Base-by-base conservation (phyloP, 1,284 basidiomycete species). In the Trichosporon sp. region DNA sequence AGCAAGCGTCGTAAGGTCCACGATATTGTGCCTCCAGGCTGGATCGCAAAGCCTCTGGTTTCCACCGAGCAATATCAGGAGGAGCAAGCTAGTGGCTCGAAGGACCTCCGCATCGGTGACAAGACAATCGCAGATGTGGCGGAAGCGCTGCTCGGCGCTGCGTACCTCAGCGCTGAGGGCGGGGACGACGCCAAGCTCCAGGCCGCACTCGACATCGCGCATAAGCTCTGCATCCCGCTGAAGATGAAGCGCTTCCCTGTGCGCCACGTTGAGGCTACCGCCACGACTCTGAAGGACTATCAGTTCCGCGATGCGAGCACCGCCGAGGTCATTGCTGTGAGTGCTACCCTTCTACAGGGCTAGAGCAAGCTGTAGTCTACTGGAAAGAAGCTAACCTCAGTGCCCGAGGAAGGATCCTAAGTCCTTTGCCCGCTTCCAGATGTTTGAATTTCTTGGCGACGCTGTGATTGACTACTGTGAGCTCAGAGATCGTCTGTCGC, bases 61-160 rank as follows among this genome's bases (percentile, higher is more conserved):
- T n/a, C n/a, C n/a, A n/a, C n/a, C n/a, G n/a, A n/a, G n/a, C n/a
- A n/a, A n/a, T n/a, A n/a, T n/a, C n/a, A n/a, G n/a, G n/a, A n/a
- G n/a, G n/a, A n/a, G n/a, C n/a, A n/a, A n/a, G n/a, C n/a, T n/a
- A n/a, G n/a, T n/a, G n/a, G n/a, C 49, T 29, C 31, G 14, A 54
- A 14, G 27, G 27, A 27, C 27, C 49, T 29, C 14, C 14, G 19
- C 9, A 54, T 54, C 25, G 49, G 49, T 16, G 49, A 54, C 49
- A 54, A 54, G 49, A 54, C 49, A 27, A 29, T 77, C 1, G 77
- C 77, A 6, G 77, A 78, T 58, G 73, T 78, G 1, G 65, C 68
- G 0, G 77, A 78, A 65, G 71, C 77, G 1, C 63, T 77, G 10
- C 68, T 78, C 31, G 77, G 67, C 4, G 75, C 77, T 1, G 65